These are phyloP conservation scores for Earliella scabrosa DNA, from an alignment of 1,284 basidiomycete species.

Conservation along the genomic window DNA sequence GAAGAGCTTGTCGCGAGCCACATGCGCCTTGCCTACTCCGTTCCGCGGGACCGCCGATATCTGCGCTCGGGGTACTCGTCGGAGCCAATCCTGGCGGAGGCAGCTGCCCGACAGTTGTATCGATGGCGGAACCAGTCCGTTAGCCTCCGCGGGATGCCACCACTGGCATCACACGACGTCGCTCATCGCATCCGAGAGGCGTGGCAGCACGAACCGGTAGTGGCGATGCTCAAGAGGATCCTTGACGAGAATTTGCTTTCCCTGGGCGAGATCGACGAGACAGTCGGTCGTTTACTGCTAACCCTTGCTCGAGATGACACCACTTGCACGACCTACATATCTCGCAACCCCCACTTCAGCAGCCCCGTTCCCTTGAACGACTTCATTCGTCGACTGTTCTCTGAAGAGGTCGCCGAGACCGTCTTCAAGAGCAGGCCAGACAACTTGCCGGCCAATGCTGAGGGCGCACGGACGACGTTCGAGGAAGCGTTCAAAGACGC, in stretches of 20 bases:
- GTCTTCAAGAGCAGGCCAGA: conserved; percentile 5
- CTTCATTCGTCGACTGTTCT: conserved; percentile 6
- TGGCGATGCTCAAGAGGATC: background rate
- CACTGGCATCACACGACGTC: too few relatives aligned
- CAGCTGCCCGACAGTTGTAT: background rate
- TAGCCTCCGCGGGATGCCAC: too few relatives aligned
- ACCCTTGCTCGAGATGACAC: background rate
- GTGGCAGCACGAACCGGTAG: background rate
- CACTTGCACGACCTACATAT: background rate
- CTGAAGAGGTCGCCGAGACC: background rate
- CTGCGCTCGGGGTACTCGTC: conserved; percentile 15
- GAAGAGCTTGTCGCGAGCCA: conserved; percentile 12
- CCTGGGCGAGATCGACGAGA: background rate
- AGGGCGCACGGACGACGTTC: conserved; percentile 5
- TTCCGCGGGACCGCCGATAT: conserved; percentile 8
- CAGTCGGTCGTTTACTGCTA: conserved; percentile 5
- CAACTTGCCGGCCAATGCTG: conserved; percentile 9
- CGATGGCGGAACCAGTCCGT: too few relatives aligned
- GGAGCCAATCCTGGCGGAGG: conserved; percentile 8
- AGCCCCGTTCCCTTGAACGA: background rate
- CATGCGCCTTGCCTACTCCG: conserved; percentile 9
- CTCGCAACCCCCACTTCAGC: background rate
- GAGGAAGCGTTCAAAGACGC: conserved; percentile 22
- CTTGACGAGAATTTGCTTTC: background rate
- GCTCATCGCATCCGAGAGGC: background rate